These are phyloP conservation scores for Psilocybe subaeruginosa DNA, from an alignment of 768 basidiomycete species.

Conservation along the genomic window DNA sequence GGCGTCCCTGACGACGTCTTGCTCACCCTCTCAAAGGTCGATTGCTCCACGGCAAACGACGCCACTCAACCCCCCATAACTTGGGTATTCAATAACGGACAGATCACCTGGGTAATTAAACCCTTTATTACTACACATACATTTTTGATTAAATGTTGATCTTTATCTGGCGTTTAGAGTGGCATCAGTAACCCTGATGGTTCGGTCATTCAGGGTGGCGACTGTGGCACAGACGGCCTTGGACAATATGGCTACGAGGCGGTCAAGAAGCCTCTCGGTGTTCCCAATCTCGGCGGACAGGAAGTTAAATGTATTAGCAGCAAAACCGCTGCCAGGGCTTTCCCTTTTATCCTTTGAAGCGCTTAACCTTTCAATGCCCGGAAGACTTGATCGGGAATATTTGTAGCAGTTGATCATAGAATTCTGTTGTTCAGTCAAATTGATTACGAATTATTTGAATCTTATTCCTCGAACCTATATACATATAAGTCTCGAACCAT, in stretches of 20 bases:
- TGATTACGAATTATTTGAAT: too few relatives aligned
- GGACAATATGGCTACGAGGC: slow-evolving; percentile 11
- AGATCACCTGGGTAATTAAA: slow-evolving; percentile 1
- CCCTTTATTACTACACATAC: neutral
- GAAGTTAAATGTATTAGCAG: slow-evolving; percentile 9
- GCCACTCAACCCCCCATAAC: neutral
- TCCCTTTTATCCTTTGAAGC: slow-evolving; percentile 4
- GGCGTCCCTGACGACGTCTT: slow-evolving; percentile 9
- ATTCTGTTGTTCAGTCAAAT: too few relatives aligned
- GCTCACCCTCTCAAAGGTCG: neutral
- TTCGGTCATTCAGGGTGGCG: slow-evolving; percentile 6
- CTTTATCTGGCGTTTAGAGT: neutral
- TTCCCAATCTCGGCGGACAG: slow-evolving; percentile 4
- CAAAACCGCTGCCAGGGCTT: slow-evolving; percentile 7
- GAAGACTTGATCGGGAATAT: too few relatives aligned
- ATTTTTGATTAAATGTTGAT: neutral
- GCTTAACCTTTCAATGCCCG: neutral
- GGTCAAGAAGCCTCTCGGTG: slow-evolving; percentile 10
- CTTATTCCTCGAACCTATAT: too few relatives aligned
- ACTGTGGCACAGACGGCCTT: slow-evolving; percentile 8
- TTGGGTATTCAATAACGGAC: slow-evolving; percentile 5
- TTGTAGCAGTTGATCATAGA: neutral
- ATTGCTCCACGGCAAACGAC: slow-evolving; percentile 6
- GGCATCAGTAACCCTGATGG: slow-evolving; percentile 4
- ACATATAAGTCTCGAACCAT: too few relatives aligned